Base-by-base conservation (phyloP, 176 grass and related monocot genomes). In the Cenchrus americanus region DNA sequence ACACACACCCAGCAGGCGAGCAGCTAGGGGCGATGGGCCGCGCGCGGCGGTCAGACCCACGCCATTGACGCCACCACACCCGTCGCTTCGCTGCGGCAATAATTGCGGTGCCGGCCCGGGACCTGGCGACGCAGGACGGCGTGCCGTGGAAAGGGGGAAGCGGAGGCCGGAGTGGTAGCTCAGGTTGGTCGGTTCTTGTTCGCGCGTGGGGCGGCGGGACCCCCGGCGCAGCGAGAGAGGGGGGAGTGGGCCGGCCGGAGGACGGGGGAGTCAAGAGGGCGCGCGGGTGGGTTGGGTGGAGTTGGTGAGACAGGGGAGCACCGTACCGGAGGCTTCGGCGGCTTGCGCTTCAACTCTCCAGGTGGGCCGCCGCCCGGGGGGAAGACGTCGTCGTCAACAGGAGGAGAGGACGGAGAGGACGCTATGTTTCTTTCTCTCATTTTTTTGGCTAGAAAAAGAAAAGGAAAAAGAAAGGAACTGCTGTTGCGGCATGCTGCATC, bases 31-130 rank as follows among this genome's bases (percentile, higher is more conserved):
- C 49, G 50, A 55, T 21, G 71, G 49, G 22, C 23, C 18, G 3
- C 24, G 15, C 17, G 68, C n/a, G 17, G 17, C 26, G 14, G 48
- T 69, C 70, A 30, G 59, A 83, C 70, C 81, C 59, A 84, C 72
- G 62, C 62, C 82, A 84, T 55, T 55, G 82, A 76, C 62, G 51
- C 62, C 82, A 46, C 82, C 82, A 37, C 82, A 73, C 77, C 67
- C 10, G 67, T 65, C 67, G 55, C 48, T n/a, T 46, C 41, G 41
- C 81, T 65, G 69, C 86, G n/a, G 54, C 66, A 83, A 88, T 83
- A 64, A 83, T 88, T 71, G 72, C 41, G 11, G 10, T n/a, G 71
- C 27, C 42, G 34, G 12, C 5, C 27, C 26, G 34, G 12, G 8
- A 24, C 30, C 19, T 44, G 32, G 43, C 47, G 61, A 41, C 30